phyloP scores from a whole-genome alignment of 2,329 filamentous ascomycete species.

The Raffaelea deltoideospora region DNA sequence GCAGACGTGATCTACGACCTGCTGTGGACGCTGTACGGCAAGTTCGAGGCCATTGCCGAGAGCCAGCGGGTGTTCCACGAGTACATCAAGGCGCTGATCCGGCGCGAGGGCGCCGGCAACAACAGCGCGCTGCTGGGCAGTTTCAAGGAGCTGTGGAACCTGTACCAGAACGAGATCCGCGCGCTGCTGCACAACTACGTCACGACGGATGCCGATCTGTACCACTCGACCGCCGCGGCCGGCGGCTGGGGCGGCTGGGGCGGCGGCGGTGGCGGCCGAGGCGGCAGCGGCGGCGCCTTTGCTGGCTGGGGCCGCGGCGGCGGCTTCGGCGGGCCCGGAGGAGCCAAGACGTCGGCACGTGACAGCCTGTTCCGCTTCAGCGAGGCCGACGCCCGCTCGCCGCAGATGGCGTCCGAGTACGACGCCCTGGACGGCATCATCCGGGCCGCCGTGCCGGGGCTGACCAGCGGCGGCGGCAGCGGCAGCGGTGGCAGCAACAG shows the following conservation, averaged over 20 bases:
- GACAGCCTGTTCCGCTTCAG: slow-evolving; percentile 64
- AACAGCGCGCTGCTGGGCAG: slow-evolving; percentile 58
- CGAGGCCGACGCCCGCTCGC: slow-evolving; percentile 67
- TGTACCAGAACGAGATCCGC: slow-evolving; percentile 95
- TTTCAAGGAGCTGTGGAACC: slow-evolving; percentile 94
- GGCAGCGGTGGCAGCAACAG: slow-evolving; percentile 16
- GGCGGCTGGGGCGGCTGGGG: slow-evolving; percentile 10
- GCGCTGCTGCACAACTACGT: slow-evolving; percentile 92
- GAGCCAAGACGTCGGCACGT: background rate
- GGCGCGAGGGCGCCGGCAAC: slow-evolving; percentile 58
- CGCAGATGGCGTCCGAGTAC: slow-evolving; percentile 67
- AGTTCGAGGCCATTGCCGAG: slow-evolving; percentile 94
- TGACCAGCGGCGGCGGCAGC: slow-evolving; percentile 57
- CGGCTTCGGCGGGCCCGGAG: background rate
- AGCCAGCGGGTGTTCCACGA: slow-evolving; percentile 90
- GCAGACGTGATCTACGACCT: slow-evolving; percentile 82
- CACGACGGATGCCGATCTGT: slow-evolving; percentile 72
- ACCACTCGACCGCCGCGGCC: slow-evolving; percentile 39
- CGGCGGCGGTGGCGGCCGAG: background rate
- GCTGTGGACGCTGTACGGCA: slow-evolving; percentile 82
- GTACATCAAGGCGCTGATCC: slow-evolving; percentile 71
- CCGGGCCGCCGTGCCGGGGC: slow-evolving; percentile 76
- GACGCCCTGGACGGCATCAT: slow-evolving; percentile 85
- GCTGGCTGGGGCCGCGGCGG: background rate
- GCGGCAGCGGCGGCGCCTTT: no score